Conservation (phyloP, 2,329 filamentous ascomycete genomes). For the Passalora sequoiae region DNA sequence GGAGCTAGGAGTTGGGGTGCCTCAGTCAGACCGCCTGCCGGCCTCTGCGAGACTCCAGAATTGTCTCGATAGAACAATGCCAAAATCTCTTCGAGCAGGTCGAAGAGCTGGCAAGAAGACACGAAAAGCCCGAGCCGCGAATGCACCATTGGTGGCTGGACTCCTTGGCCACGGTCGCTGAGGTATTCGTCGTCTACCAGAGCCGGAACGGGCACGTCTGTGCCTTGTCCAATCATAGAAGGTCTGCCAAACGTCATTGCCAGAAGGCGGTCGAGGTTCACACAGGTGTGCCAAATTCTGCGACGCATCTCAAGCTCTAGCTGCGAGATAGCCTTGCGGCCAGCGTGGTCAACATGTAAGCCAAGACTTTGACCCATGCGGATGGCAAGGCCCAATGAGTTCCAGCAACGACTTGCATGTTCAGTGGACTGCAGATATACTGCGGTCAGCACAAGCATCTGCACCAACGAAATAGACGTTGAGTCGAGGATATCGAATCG, state of each 20-base stretch:
- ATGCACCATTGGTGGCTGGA: conserved; percentile 27
- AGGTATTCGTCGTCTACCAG: conserved; percentile 51
- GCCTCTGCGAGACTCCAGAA: conserved; percentile 8
- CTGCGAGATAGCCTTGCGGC: conserved; percentile 49
- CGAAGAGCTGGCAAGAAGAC: conserved; percentile 25
- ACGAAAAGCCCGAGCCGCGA: conserved; percentile 31
- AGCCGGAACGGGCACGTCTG: conserved; percentile 24
- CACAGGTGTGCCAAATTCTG: conserved; percentile 50
- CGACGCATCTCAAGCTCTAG: conserved; percentile 65
- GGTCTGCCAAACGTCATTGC: conserved; percentile 34
- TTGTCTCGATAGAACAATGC: conserved; percentile 22
- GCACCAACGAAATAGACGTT: conserved; percentile 22
- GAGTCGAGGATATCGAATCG: conserved; percentile 26
- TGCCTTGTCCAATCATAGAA: conserved; percentile 26
- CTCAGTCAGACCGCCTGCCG: conserved; percentile 7
- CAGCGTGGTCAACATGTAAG: conserved; percentile 56
- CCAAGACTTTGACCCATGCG: conserved; percentile 65
- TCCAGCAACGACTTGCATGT: conserved; percentile 27
- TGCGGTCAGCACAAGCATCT: conserved; percentile 24
- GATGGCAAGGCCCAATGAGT: conserved; percentile 40
- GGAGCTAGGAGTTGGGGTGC: conserved; percentile 19
- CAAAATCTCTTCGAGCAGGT: conserved; percentile 25
- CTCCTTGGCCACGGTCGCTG: conserved; percentile 42
- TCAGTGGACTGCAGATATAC: conserved; percentile 27
- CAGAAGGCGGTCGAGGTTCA: conserved; percentile 45